Conservation (phyloP, 305 asterid genomes). For the Rubia peregrina region DNA sequence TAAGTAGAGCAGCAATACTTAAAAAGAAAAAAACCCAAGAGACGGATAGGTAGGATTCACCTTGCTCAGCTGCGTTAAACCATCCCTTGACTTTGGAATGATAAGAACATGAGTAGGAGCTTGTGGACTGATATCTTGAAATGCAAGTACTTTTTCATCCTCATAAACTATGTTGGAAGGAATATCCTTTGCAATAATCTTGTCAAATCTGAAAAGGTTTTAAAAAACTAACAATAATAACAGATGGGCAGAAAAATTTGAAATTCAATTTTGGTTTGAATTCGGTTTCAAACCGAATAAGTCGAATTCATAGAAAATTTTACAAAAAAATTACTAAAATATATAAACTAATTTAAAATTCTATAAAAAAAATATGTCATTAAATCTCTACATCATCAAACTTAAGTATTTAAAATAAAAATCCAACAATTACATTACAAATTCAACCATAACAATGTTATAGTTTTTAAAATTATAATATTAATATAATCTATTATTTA, state of each 20-base stretch:
- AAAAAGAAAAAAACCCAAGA: not conserved
- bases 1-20: not conserved
- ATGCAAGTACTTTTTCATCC: conserved; percentile 86
- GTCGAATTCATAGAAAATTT: no score
- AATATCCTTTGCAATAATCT: conserved; percentile 86
- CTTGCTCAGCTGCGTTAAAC: conserved; percentile 78
- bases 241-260: conserved; percentile 3
- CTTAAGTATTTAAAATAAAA: no score
- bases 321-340: no score
- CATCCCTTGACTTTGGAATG: conserved; percentile 82
- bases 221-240: not conserved
- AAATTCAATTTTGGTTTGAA: no score
- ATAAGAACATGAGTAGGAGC: conserved; percentile 90
- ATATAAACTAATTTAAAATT: no score
- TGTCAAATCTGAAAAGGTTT: conserved; percentile 59
- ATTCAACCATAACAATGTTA: no score
- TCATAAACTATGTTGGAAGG: conserved; percentile 77
- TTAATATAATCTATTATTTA: no score
- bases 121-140: conserved; percentile 83
- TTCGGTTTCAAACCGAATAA: no score
- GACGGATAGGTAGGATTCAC: conserved; percentile 29
- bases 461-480: no score
- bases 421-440: no score
- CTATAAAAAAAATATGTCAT: no score
- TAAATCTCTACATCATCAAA: no score